Conservation (phyloP, 371 early-diverging fungal genomes). For the Sporodiniella umbellata region DNA sequence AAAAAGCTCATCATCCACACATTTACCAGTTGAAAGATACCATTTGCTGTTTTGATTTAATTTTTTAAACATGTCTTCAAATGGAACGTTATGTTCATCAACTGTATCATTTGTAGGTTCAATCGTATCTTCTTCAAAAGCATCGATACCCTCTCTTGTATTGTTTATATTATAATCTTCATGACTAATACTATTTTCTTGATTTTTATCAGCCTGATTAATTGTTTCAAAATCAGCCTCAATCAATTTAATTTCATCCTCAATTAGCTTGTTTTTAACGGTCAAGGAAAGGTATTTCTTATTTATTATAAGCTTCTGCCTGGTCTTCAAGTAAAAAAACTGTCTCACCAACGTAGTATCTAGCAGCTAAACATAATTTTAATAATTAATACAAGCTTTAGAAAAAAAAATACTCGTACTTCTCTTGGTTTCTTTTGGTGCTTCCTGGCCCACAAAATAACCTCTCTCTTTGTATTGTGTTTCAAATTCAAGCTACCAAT, state of each 20-base stretch:
- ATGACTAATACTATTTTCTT: slow-evolving; percentile 7
- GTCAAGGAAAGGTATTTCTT: slow-evolving; percentile 5
- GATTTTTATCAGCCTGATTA: slow-evolving; percentile 2
- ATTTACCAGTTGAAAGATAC: slow-evolving; percentile 1
- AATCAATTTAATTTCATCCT: slow-evolving; percentile 3
- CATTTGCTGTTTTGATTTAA: not conserved
- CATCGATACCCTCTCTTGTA: slow-evolving; percentile 4
- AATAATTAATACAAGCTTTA: slow-evolving; percentile 7
- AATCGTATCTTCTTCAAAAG: not conserved
- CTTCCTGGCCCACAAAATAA: slow-evolving; percentile 5
- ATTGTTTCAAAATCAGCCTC: not conserved
- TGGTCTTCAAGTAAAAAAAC: slow-evolving; percentile 8
- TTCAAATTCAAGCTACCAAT: slow-evolving; percentile 2
- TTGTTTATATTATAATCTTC: slow-evolving; percentile 5
- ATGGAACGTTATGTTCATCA: not conserved
- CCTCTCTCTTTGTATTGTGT: slow-evolving; percentile 1
- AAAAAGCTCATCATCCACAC: slow-evolving; percentile 1
- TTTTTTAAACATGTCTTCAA: slow-evolving; percentile 2
- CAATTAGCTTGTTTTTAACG: slow-evolving; percentile 6
- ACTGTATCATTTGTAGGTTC: not conserved
- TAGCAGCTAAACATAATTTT: slow-evolving; percentile 5
- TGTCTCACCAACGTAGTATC: slow-evolving; percentile 6
- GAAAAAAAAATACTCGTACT: slow-evolving; percentile 6
- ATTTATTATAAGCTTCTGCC: slow-evolving; percentile 2
- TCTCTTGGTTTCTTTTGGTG: slow-evolving; percentile 5